Evolutionary conservation across 192 early-diverging fungal species (phyloP).

Genomic region (Backusella luteola): DNA sequence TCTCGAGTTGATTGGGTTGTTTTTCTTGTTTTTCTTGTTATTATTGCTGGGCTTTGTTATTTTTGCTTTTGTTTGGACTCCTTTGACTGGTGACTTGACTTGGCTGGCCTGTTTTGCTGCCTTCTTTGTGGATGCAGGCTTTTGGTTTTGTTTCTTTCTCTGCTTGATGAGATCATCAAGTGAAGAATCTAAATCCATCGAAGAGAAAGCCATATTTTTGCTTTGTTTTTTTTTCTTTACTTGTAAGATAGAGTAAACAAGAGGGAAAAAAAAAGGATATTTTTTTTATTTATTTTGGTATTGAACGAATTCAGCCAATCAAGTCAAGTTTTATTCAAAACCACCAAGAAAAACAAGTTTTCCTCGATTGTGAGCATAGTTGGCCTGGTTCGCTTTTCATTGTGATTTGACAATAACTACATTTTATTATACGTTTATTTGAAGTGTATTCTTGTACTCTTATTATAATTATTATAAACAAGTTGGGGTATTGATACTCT

Average conservation of each 20-base stretch:
- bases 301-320: no score
- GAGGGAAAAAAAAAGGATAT: not conserved
- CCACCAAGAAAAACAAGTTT: no score
- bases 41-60: conserved; percentile 3
- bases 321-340: no score
- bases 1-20: not conserved
- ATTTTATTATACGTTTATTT: no score
- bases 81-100: not conserved
- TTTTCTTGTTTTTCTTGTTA: not conserved
- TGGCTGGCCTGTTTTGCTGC: not conserved
- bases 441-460: no score
- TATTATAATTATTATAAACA: no score
- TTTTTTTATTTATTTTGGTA: no score
- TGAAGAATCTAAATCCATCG: conserved; percentile 40
- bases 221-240: not conserved
- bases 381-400: no score
- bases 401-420: no score
- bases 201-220: not conserved
- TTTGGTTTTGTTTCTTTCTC: conserved; percentile 26
- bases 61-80: conserved; percentile 5
- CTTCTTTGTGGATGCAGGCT: not conserved
- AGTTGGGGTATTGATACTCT: no score
- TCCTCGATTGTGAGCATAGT: no score
- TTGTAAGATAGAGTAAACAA: not conserved
- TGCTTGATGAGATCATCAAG: conserved; percentile 45